These are phyloP conservation scores for Fistulinella staudtii DNA, from an alignment of 1,284 basidiomycete species.

Conservation along the genomic window DNA sequence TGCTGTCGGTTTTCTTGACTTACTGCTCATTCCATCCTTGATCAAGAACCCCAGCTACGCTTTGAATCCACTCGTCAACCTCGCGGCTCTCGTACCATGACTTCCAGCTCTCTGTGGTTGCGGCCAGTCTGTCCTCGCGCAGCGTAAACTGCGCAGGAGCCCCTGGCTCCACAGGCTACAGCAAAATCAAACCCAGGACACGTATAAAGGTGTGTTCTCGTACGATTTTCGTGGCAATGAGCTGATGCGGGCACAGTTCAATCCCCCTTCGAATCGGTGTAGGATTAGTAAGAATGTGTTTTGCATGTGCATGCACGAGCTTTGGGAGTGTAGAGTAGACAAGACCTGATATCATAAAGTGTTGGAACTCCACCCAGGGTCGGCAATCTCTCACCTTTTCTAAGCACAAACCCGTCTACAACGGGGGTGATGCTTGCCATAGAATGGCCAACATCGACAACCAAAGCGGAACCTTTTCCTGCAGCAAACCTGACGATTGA, in stretches of 20 bases:
- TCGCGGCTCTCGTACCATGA: conserved; percentile 81
- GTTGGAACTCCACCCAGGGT: neutral
- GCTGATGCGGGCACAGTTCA: conserved; percentile 77
- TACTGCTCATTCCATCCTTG: conserved; percentile 88
- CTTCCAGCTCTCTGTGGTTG: conserved; percentile 77
- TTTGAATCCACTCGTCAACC: conserved; percentile 93
- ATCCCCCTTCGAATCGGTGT: conserved; percentile 51
- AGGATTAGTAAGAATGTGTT: conserved; percentile 54
- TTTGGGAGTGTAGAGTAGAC: conserved; percentile 69
- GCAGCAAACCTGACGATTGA: conserved; percentile 74
- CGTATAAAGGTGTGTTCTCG: neutral
- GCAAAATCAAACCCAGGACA: conserved; percentile 1
- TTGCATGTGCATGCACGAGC: conserved; percentile 72
- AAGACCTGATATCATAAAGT: conserved; percentile 47
- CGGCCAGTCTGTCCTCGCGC: conserved; percentile 69
- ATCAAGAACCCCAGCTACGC: conserved; percentile 79
- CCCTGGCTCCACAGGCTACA: conserved; percentile 60
- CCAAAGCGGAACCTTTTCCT: conserved; percentile 92
- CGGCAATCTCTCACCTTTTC: conserved; percentile 66
- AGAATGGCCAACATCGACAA: conserved; percentile 90
- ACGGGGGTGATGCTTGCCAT: conserved; percentile 92
- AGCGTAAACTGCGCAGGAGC: conserved; percentile 61
- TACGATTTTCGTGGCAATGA: conserved; percentile 76
- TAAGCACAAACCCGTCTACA: conserved; percentile 95
- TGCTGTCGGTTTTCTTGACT: conserved; percentile 21